Conservation (phyloP, 2,329 filamentous ascomycete genomes). For the Pestalotiopsis sp. region DNA sequence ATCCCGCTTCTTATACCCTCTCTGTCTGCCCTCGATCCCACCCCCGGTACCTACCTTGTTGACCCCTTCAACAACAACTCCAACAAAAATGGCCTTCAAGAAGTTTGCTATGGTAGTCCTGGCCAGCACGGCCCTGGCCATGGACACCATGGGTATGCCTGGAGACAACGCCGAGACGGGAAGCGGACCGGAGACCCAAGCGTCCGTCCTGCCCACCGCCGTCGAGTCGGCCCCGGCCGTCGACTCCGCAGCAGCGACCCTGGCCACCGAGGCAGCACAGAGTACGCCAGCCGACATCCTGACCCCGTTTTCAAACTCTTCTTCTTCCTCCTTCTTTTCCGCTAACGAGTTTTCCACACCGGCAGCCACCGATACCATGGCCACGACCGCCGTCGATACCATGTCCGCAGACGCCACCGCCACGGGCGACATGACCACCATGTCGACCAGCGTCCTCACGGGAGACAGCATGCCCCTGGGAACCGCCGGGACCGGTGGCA, state of each 20-base stretch:
- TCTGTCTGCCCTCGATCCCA: not conserved
- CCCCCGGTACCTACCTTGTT: not conserved
- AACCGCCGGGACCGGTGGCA: not conserved
- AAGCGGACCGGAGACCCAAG: constrained; percentile 14
- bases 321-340: not conserved
- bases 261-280: constrained; percentile 14
- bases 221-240: not conserved
- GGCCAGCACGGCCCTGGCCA: constrained; percentile 24
- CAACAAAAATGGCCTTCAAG: constrained; percentile 27
- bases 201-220: constrained; percentile 3
- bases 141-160: constrained; percentile 16
- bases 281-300: not conserved
- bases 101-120: constrained; percentile 24
- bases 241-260: constrained; percentile 5
- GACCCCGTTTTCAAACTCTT: not conserved
- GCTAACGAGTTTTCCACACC: not conserved
- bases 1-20: not conserved
- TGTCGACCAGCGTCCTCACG: constrained; percentile 6
- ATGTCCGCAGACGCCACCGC: constrained; percentile 8
- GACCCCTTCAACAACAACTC: not conserved
- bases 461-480: constrained; percentile 14
- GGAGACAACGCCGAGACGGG: not conserved
- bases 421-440: constrained; percentile 2
- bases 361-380: not conserved
- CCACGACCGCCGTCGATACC: not conserved